A percentile compares a stretch with the other conserved stretches of the same genome.
Evolutionary conservation across 306 rosid genomes (phyloP).

Genomic region (Quercus gilva): DNA sequence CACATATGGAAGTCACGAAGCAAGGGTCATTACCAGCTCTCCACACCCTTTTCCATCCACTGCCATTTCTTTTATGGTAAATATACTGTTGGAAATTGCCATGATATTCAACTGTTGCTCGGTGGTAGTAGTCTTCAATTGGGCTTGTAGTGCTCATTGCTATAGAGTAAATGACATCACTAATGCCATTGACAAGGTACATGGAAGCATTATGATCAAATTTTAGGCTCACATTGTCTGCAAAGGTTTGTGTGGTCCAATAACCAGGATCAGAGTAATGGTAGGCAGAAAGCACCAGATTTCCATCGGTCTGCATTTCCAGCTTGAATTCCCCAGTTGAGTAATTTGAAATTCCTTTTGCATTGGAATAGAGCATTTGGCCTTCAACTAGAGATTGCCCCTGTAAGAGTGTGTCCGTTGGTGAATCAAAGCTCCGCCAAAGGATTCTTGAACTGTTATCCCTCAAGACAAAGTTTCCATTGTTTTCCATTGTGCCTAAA

Average conservation of each 20-base stretch:
- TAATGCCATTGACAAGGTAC: neutral
- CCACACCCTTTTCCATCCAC: constrained; percentile 32
- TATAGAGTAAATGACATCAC: neutral
- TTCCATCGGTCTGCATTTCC: constrained; percentile 19
- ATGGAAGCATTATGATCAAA: constrained; percentile 13
- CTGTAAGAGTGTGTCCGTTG: constrained; percentile 25
- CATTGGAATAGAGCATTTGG: constrained; percentile 14
- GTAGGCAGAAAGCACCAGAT: constrained; percentile 19
- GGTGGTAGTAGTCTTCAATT: constrained; percentile 28
- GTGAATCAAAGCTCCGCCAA: constrained; percentile 23
- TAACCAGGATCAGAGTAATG: constrained; percentile 25
- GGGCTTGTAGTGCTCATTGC: constrained; percentile 11
- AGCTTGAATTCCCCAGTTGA: constrained; percentile 19
- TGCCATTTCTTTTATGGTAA: constrained; percentile 29
- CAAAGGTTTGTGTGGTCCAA: neutral
- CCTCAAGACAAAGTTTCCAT: constrained; percentile 23
- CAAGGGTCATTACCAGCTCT: constrained; percentile 30
- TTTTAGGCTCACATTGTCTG: neutral
- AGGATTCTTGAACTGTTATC: neutral
- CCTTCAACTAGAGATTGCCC: neutral
- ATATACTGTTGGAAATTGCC: constrained; percentile 33
- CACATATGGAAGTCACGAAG: constrained; percentile 23
- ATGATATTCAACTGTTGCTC: constrained; percentile 28
- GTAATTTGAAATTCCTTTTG: constrained; percentile 26
- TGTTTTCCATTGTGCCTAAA: constrained; percentile 16